A percentile compares a stretch with the other conserved stretches of the same genome.
Conservation (phyloP, 1,284 basidiomycete species). For the Grifola frondosa region DNA sequence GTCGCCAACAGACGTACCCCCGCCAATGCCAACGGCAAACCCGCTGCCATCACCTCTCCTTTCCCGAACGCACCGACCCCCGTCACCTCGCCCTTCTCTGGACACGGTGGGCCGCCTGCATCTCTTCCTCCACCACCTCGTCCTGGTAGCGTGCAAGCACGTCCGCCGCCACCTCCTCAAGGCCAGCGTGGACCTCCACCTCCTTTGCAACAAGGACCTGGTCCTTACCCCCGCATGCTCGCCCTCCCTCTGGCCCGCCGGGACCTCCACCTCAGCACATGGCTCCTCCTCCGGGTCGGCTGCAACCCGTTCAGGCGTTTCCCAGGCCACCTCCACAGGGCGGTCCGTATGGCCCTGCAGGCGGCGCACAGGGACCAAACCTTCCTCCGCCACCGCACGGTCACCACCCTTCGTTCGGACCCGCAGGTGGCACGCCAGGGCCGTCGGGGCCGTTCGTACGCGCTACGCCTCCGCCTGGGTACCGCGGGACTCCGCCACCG, state of each 20-base stretch:
- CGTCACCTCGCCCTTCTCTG: constrained; percentile 46
- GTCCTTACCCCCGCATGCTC: constrained; percentile 37
- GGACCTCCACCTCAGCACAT: constrained; percentile 30
- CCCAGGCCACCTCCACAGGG: constrained; percentile 19
- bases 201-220: constrained; percentile 25
- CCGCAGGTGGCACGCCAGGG: constrained; percentile 32
- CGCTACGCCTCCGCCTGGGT: constrained; percentile 42
- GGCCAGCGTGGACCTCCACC: constrained; percentile 36
- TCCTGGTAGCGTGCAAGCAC: constrained; percentile 58
- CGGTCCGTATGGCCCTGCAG: constrained; percentile 33
- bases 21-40: constrained; percentile 52
- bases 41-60: constrained; percentile 79
- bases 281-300: constrained; percentile 40
- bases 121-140: constrained; percentile 60
- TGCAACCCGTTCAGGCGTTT: too few relatives aligned
- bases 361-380: constrained; percentile 25
- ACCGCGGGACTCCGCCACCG: constrained; percentile 12
- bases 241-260: constrained; percentile 40
- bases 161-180: constrained; percentile 44
- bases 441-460: constrained; percentile 38
- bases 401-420: constrained; percentile 24
- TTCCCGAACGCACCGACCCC: constrained; percentile 74
- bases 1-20: constrained; percentile 52
- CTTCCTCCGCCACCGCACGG: constrained; percentile 43
- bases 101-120: constrained; percentile 39